These are phyloP conservation scores for Xylaria cubensis DNA, from an alignment of 495 filamentous ascomycete species.

Conservation along the genomic window DNA sequence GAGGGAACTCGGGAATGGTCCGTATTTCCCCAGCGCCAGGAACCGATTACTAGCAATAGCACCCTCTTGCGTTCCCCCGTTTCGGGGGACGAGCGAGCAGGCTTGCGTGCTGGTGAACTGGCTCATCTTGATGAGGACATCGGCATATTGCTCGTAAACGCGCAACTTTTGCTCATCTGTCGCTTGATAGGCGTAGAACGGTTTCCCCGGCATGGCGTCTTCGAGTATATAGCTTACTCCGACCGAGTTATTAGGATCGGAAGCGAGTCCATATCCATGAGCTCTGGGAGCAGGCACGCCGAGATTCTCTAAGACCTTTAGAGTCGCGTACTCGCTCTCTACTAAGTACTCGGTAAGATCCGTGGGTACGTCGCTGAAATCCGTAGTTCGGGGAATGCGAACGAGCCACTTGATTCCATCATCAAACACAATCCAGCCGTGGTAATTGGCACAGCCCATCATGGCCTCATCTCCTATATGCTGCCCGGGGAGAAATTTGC, in stretches of 20 bases:
- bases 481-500: constrained; percentile 18
- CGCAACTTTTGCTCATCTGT: background rate
- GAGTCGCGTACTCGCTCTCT: constrained; percentile 34
- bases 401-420: constrained; percentile 33
- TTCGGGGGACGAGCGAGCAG: background rate
- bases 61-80: background rate
- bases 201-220: constrained; percentile 6
- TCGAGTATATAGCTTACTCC: constrained; percentile 15
- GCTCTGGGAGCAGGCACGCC: constrained; percentile 31
- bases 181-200: background rate
- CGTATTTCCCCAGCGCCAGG: background rate
- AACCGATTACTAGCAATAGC: background rate
- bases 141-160: background rate
- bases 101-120: background rate
- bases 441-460: constrained; percentile 33
- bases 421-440: constrained; percentile 30
- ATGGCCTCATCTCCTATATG: background rate
- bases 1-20: constrained; percentile 18
- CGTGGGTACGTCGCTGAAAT: constrained; percentile 23
- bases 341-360: constrained; percentile 31
- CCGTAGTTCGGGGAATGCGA: constrained; percentile 29
- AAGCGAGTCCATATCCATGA: constrained; percentile 28
- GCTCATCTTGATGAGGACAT: background rate
- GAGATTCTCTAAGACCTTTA: constrained; percentile 28
- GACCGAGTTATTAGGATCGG: constrained; percentile 30